Evolutionary conservation across 2,329 filamentous ascomycete genomes (phyloP).

Genomic region (Aspergillus pseudoterreus): DNA sequence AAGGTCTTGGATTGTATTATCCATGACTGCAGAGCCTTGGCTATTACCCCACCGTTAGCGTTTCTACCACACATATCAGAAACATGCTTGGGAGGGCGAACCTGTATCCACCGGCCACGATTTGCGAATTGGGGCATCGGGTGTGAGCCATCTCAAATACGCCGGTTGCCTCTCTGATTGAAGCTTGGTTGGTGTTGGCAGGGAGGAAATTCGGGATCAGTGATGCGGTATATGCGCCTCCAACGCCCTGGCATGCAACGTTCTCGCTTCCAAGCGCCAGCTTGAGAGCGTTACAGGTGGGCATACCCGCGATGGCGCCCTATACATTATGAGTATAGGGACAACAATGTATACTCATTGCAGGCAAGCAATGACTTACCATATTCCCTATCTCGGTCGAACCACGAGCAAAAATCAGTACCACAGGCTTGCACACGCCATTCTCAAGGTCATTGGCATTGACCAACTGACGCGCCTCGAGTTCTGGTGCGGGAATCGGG

Average conservation of each 20-base stretch:
- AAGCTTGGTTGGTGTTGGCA: conserved; percentile 27
- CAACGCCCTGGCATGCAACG: conserved; percentile 41
- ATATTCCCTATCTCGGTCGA: conserved; percentile 37
- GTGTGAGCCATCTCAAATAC: conserved; percentile 38
- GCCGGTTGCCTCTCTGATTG: conserved; percentile 38
- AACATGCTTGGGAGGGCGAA: neutral
- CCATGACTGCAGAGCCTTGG: conserved; percentile 43
- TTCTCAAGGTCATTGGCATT: conserved; percentile 31
- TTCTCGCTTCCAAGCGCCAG: conserved; percentile 6
- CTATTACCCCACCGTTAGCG: neutral
- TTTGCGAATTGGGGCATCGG: conserved; percentile 42
- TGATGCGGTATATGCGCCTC: conserved; percentile 36
- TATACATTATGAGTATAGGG: neutral
- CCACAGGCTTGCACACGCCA: conserved; percentile 31
- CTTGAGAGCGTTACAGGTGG: conserved; percentile 21
- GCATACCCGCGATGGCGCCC: conserved; percentile 23
- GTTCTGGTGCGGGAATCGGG: neutral
- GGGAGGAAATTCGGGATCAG: conserved; percentile 35
- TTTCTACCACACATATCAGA: neutral
- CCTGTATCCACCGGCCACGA: conserved; percentile 39
- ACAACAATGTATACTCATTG: no score
- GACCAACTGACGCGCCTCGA: neutral
- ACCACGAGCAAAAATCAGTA: conserved; percentile 39
- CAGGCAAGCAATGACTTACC: conserved; percentile 12
- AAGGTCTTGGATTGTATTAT: conserved; percentile 34